phyloP scores from a whole-genome alignment of 345 rosid genomes.

The Corymbia maculata region DNA sequence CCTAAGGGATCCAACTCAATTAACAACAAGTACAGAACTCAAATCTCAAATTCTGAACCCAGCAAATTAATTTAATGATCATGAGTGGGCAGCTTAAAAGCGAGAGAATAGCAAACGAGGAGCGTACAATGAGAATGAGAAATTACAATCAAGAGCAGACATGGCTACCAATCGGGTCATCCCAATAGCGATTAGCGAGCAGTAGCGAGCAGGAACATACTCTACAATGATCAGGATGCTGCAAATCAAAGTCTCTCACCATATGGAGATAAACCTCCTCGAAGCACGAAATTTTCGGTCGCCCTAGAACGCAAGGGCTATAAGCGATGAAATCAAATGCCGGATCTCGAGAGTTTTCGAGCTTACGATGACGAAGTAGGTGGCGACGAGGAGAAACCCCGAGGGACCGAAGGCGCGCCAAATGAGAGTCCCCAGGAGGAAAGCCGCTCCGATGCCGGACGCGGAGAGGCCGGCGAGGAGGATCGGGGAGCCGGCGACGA shows the following conservation, averaged over 20 bases:
- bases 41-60: neutral
- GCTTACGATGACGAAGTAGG: constrained; percentile 28
- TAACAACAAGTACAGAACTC: neutral
- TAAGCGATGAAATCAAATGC: neutral
- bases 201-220: neutral
- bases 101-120: neutral
- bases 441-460: constrained; percentile 78
- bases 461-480: constrained; percentile 69
- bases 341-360: neutral
- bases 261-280: neutral
- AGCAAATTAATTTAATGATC: neutral
- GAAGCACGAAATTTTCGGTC: neutral
- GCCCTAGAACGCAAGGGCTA: neutral
- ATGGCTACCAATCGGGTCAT: neutral
- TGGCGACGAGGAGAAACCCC: constrained; percentile 40
- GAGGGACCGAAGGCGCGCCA: constrained; percentile 94
- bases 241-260: neutral
- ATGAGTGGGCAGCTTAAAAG: neutral
- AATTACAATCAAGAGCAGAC: neutral
- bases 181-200: neutral
- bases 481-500: constrained; percentile 67
- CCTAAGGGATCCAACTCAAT: constrained; percentile 31
- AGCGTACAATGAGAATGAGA: neutral
- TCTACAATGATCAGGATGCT: neutral
- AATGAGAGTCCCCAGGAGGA: constrained; percentile 78